Evolutionary conservation across 352 stramenopile genomes (phyloP).

Genomic region (Blastocystis hominis): DNA sequence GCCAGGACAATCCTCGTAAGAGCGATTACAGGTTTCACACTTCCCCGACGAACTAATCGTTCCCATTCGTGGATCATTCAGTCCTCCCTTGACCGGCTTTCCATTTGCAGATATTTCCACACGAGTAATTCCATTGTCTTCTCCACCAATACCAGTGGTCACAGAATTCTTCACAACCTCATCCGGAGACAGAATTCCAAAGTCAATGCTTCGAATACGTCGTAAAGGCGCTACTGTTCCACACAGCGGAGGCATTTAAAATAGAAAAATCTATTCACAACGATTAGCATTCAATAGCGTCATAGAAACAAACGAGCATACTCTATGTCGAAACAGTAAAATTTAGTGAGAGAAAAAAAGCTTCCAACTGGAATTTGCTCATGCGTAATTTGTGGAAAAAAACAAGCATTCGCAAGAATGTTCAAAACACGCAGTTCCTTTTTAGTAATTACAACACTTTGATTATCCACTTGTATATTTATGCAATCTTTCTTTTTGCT

Average conservation of each 20-base stretch:
- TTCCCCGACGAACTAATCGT: constrained; percentile 75
- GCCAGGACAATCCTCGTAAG: constrained; percentile 89
- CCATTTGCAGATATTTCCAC: constrained; percentile 68
- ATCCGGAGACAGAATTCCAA: constrained; percentile 52
- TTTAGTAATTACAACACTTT: no score
- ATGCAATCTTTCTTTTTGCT: no score
- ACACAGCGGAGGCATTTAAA: constrained; percentile 30
- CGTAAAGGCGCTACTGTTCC: constrained; percentile 54
- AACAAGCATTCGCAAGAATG: no score
- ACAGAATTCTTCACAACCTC: constrained; percentile 54
- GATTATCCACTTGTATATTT: no score
- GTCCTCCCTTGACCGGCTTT: constrained; percentile 88
- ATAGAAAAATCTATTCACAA: background rate
- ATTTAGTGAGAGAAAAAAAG: background rate
- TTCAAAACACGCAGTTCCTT: no score
- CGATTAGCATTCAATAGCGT: background rate
- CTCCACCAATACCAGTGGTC: constrained; percentile 7
- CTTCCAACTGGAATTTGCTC: background rate
- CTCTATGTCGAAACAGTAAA: background rate
- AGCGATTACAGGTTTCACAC: constrained; percentile 82
- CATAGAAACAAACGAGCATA: background rate
- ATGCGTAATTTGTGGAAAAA: background rate
- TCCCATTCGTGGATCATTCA: constrained; percentile 93
- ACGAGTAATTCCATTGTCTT: constrained; percentile 46
- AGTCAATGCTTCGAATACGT: constrained; percentile 49